Evolutionary conservation across 495 filamentous ascomycete species (phyloP), one percentile per base, ranked within the genome.

Genomic region (Annulohypoxylon bovei): DNA sequence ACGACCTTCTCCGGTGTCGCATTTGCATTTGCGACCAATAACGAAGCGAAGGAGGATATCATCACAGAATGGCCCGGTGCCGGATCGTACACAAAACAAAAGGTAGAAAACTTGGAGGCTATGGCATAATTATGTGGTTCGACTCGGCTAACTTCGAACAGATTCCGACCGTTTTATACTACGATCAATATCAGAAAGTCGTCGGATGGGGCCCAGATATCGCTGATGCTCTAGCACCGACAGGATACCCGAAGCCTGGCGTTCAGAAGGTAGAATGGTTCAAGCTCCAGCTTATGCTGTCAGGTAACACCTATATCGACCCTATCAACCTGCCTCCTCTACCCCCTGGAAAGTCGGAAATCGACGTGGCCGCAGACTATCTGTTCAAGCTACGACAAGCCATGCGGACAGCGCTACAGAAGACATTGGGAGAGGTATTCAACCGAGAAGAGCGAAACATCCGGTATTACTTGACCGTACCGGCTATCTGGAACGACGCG

Each of bases 231-330:
- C 81, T 92, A 56, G 89, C 89, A 46, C 90, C 90, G 27, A 91
- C 90, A 30, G 90, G 90, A 54, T 91, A 91, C 76, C 90, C 89
- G 57, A 92, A 91, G 81, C 88, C 88, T 7, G 89, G 89, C 64
- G 89, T 92, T 64, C 89, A 92, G 73, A 92, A 91, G 80, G 89
- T 92, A 6, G 90, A 92, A 72, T 92, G 90, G 90, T 91, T 92
- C 83, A 92, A 92, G 81, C 84, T 91, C 22, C 90, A 92, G 81
- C 83, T 92, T 46, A 92, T 92, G 90, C 80, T 92, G 58, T 91
- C 89, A 20, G 90, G 90, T 62, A 92, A 92, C 81, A 92, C 90
- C 4, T 92, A 92, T 75, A 92, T 92, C 72, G 90, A 92, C 71
- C 90, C 90, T 55, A 92, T 92, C 79, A 92, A 92, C 83, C 83